A percentile compares a stretch with the other conserved stretches of the same genome.
Evolutionary conservation across 1,284 basidiomycete genomes (phyloP).

Genomic region (Moesziomyces globuligerus): DNA sequence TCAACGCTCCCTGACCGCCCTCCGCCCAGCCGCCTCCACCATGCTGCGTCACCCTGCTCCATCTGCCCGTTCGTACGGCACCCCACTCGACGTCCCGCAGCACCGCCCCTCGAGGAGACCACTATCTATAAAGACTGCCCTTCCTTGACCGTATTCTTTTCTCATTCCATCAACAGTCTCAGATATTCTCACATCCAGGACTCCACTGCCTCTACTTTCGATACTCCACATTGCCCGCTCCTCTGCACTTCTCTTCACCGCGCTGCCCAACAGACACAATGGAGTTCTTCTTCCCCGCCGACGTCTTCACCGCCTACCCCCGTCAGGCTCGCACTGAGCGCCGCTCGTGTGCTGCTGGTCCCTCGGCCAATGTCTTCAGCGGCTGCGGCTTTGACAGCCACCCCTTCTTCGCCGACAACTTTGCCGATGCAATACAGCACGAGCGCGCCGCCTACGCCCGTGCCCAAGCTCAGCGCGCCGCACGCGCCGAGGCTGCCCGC

Average conservation of each 20-base stretch:
- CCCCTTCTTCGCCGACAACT: constrained; percentile 26
- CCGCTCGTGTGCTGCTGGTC: constrained; percentile 17
- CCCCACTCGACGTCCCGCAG: too few species aligned
- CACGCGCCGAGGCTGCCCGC: constrained; percentile 34
- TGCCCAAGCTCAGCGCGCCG: constrained; percentile 29
- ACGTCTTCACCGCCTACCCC: constrained; percentile 44
- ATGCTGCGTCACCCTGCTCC: too few species aligned
- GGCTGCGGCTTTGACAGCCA: constrained; percentile 45
- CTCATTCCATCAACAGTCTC: constrained; percentile 8
- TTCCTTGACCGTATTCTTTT: too few species aligned
- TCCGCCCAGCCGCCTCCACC: neutral
- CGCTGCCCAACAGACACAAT: constrained; percentile 4
- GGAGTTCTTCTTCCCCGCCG: constrained; percentile 55
- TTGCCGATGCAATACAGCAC: constrained; percentile 43
- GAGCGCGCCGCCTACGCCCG: constrained; percentile 34
- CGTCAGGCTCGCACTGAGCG: constrained; percentile 17
- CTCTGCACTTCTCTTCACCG: neutral
- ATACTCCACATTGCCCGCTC: neutral
- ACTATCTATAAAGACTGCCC: too few species aligned
- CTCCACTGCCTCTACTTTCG: neutral
- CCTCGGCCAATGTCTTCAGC: constrained; percentile 26
- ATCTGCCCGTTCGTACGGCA: too few species aligned
- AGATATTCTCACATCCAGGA: neutral
- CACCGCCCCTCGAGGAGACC: too few species aligned
- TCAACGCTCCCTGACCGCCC: constrained; percentile 11